phyloP scores from a whole-genome alignment of 176 grass and related monocot species.

The Puccinellia tenuiflora region DNA sequence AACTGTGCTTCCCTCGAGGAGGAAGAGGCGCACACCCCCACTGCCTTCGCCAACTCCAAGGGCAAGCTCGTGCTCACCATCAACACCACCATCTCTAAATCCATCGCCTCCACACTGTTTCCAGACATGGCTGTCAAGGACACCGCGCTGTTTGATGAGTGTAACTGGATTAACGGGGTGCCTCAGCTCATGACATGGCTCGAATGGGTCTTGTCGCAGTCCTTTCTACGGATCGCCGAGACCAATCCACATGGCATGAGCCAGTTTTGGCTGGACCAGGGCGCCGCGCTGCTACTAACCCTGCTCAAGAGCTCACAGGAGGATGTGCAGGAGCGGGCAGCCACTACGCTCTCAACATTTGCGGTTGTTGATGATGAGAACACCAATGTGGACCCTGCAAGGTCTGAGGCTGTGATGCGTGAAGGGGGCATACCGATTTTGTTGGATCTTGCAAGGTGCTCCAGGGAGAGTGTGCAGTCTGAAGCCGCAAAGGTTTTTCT shows the following conservation, averaged over 20 bases:
- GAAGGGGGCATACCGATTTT: constrained; percentile 84
- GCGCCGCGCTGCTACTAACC: constrained; percentile 62
- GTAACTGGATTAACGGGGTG: constrained; percentile 30
- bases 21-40: constrained; percentile 49
- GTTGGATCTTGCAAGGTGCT: constrained; percentile 73
- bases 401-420: constrained; percentile 81
- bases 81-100: constrained; percentile 46
- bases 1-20: constrained; percentile 52
- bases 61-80: constrained; percentile 79
- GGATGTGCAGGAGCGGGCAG: constrained; percentile 89
- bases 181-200: constrained; percentile 69
- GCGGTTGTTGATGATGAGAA: constrained; percentile 92
- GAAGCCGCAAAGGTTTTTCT: constrained; percentile 82
- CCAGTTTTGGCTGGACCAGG: constrained; percentile 89
- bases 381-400: constrained; percentile 75
- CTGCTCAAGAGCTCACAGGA: constrained; percentile 73
- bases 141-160: constrained; percentile 43
- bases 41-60: constrained; percentile 56
- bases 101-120: constrained; percentile 39
- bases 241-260: constrained; percentile 71
- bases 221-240: constrained; percentile 73
- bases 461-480: constrained; percentile 80
- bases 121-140: constrained; percentile 30
- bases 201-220: constrained; percentile 81
- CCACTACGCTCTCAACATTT: constrained; percentile 80